Base-by-base conservation (phyloP, 2,329 filamentous ascomycete species). In the Emergomyces orientalis region DNA sequence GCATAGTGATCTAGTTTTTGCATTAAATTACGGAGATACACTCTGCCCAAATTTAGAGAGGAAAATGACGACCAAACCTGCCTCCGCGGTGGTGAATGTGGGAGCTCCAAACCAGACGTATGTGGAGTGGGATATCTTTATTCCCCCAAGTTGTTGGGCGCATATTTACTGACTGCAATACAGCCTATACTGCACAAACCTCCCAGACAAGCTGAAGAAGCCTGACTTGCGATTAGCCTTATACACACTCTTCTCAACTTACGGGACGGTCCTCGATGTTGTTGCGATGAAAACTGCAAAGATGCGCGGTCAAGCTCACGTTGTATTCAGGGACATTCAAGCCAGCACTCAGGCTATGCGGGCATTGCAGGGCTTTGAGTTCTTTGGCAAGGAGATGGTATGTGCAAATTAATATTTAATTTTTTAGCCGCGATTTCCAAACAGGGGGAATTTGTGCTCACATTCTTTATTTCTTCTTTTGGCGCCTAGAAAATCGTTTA, bases 271-370 rank as follows among this genome's bases (percentile, higher is more conserved):
- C 19, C 84, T 99, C 63, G 94, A 99, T 73, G 85, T 99, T 25
- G 89, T 97, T 58, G 90, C 90, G 37, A 81, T 97, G 69, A 95
- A 91, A 79, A 96, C 90, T 1, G 82, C 82, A 74, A 91, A 91
- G 78, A 97, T 97, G 92, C 88, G 94, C 59, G 94, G 94, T 2
- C 94, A 99, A 77, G 94, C 94, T 65, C 94, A 97, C 72, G 81
- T 99, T 65, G 89, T 94, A 17, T 97, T 91, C 74, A 85, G 90
- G 63, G 93, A 99, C 74, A 81, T 93, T 41, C 89, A 96, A 68
- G 86, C 90, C n/a, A 91, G 91, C 60, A 96, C 92, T 30, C 91
- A 96, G 73, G 94, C 94, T 1, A 90, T 99, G 90, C 83, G 93
- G 67, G 86, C 90, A 13, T 79, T 97, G 57, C 88, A 97, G 69